Evolutionary conservation across 768 basidiomycete species (phyloP).

Genomic region (Inosperma sp.): DNA sequence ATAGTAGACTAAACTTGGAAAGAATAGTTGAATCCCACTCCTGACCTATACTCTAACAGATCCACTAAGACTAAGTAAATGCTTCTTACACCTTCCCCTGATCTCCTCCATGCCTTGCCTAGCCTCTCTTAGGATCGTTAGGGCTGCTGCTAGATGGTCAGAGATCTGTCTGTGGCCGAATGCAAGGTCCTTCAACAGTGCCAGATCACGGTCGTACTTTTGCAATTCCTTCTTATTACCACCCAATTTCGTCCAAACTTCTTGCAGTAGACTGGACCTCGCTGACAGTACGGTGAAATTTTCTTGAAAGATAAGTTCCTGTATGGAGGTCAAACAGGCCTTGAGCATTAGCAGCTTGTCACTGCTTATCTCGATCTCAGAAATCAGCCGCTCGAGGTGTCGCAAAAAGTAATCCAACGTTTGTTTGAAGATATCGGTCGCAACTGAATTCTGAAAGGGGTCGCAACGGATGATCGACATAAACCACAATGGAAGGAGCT

Average conservation of each 20-base stretch:
- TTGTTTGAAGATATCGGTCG: too few relatives aligned
- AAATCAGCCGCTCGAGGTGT: constrained; percentile 39
- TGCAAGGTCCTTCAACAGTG: constrained; percentile 49
- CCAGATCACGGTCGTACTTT: constrained; percentile 46
- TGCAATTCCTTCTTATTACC: constrained; percentile 48
- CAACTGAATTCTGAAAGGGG: constrained; percentile 46
- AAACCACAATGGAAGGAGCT: too few relatives aligned
- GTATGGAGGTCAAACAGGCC: constrained; percentile 48
- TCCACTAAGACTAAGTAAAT: too few relatives aligned
- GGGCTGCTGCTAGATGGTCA: constrained; percentile 56
- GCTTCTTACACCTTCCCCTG: constrained; percentile 30
- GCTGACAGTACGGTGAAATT: constrained; percentile 40
- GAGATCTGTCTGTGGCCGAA: constrained; percentile 56
- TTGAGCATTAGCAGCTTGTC: constrained; percentile 58
- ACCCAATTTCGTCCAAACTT: constrained; percentile 67
- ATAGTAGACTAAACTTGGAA: too few relatives aligned
- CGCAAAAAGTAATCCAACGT: background rate
- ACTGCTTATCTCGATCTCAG: constrained; percentile 60
- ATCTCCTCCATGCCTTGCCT: constrained; percentile 72
- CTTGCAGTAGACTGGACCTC: constrained; percentile 50
- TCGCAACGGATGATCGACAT: constrained; percentile 58
- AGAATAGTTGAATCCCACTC: too few relatives aligned
- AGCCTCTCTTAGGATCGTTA: constrained; percentile 57
- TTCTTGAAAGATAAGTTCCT: constrained; percentile 58
- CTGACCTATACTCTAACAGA: too few relatives aligned